Evolutionary conservation across 345 rosid genomes (phyloP).

Genomic region (Euphorbia peplus): DNA sequence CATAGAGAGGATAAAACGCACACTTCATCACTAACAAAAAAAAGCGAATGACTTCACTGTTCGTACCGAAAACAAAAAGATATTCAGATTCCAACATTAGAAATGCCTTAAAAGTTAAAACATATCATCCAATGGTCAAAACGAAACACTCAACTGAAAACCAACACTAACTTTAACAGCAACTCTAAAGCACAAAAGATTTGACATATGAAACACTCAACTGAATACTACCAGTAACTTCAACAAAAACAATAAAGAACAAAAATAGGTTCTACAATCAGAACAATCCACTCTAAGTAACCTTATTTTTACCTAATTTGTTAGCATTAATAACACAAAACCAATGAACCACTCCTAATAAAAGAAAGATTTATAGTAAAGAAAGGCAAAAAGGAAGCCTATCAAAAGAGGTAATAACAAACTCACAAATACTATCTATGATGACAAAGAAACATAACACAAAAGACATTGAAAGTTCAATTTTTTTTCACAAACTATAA

Average conservation of each 20-base stretch:
- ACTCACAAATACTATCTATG: background rate
- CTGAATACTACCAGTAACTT: constrained; percentile 1
- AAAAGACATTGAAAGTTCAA: constrained; percentile 2
- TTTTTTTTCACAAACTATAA: too few relatives aligned
- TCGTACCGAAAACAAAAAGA: background rate
- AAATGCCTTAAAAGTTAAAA: background rate
- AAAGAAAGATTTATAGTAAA: background rate
- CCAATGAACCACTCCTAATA: background rate
- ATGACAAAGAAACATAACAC: background rate
- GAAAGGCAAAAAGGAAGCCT: background rate
- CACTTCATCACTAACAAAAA: background rate
- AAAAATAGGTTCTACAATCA: background rate
- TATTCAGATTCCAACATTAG: background rate
- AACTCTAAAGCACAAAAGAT: background rate
- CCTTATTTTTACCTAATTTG: background rate
- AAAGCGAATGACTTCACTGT: background rate
- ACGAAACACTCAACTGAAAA: background rate
- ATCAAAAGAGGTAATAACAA: background rate
- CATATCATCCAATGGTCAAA: too few relatives aligned
- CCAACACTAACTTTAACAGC: background rate
- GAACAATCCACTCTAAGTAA: background rate
- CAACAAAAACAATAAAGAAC: background rate
- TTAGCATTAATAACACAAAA: constrained; percentile 14
- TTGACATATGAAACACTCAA: background rate
- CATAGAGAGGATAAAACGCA: background rate